phyloP scores from a whole-genome alignment of 129 eudicot genomes.

The Saposhnikovia divaricata region DNA sequence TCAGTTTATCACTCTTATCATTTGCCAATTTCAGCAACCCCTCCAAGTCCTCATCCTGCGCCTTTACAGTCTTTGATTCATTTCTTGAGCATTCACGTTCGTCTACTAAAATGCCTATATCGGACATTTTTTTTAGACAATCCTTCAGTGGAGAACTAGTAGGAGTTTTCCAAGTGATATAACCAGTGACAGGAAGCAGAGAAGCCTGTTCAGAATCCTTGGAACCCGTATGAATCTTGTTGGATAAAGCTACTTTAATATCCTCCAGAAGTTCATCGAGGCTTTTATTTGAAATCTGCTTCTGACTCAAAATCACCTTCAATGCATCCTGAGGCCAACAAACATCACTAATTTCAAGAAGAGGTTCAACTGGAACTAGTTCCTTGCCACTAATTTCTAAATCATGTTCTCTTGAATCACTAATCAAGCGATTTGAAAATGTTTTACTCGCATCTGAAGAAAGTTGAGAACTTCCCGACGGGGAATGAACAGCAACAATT shows the following conservation, averaged over 20 bases:
- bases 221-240: slow-evolving; percentile 5
- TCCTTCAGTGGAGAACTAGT: slow-evolving; percentile 21
- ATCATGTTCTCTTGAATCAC: slow-evolving; percentile 2
- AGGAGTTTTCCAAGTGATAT: slow-evolving; percentile 63
- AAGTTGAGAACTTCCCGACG: slow-evolving; percentile 17
- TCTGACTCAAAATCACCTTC: slow-evolving; percentile 40
- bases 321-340: slow-evolving; percentile 44
- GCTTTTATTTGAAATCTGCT: slow-evolving; percentile 43
- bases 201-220: slow-evolving; percentile 13
- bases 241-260: slow-evolving; percentile 28
- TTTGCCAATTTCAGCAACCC: slow-evolving; percentile 7
- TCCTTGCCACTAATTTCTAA: slow-evolving; percentile 40
- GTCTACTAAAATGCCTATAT: slow-evolving; percentile 4
- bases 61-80: not conserved
- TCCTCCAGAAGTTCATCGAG: slow-evolving; percentile 52
- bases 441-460: slow-evolving; percentile 12
- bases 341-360: slow-evolving; percentile 7
- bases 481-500: slow-evolving; percentile 45
- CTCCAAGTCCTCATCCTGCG: not conserved
- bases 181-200: slow-evolving; percentile 39
- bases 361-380: slow-evolving; percentile 36
- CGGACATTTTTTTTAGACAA: not conserved
- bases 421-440: not conserved
- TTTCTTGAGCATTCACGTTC: not conserved
- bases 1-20: slow-evolving; percentile 13